Evolutionary conservation across 495 filamentous ascomycete genomes (phyloP), one percentile per base, ranked within the genome.

Genomic region (Penicillium lagena): DNA sequence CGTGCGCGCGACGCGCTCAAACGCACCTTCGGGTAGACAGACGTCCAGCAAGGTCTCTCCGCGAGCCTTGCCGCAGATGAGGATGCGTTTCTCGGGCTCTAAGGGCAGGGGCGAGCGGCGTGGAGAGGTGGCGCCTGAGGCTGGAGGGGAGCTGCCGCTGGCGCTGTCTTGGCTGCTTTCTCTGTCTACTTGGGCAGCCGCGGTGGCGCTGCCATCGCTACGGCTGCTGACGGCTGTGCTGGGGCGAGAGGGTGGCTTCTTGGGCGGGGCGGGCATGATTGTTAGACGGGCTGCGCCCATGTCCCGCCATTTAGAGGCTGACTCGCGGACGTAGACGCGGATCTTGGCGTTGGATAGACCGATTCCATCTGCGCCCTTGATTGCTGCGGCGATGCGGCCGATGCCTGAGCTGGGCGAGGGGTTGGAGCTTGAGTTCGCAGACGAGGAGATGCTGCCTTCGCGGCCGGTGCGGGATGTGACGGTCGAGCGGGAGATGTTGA

Each of bases 291-390:
- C 90, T 37, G 86, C 80, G 42, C 91, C 90, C 71, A 91, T 83
- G 53, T 96, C 90, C 28, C 86, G 80, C 93, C 93, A 98, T 56
- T 86, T 87, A 31, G 81, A 82, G 14, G 79, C 71, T 3, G 79
- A 79, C 41, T 90, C 84, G 34, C 89, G 83, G 12, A 82, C 62
- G 63, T 96, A 95, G 30, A 96, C 77, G 17, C 88, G 79, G 52
- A 82, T 85, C 50, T 93, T 90, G 38, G 90, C 78, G 49, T 88
- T 87, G 11, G 80, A 80, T 10, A 86, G 76, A 27, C 82, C 83
- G 29, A 82, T 72, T 15, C 75, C 71, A 54, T 73, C 62, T 34
- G 67, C 68, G 31, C 68, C 69, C 53, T 73, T 71, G 38, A 71
- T 70, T 10, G 68, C 68, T 1, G 79, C 77, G 32, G 76, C 73